Conservation (phyloP, 2,329 filamentous ascomycete species). For the Penicillium sp. region DNA sequence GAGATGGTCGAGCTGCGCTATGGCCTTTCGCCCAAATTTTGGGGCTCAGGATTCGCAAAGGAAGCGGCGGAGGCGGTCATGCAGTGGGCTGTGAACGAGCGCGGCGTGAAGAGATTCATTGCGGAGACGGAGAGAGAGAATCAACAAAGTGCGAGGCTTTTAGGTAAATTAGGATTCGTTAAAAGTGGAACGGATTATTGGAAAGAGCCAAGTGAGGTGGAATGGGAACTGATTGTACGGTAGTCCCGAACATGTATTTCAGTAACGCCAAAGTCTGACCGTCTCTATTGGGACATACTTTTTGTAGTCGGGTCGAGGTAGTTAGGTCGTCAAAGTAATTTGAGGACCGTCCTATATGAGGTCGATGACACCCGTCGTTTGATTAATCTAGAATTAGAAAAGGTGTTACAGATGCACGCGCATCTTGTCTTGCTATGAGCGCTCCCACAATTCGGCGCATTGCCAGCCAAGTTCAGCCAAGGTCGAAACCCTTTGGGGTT, state of each 20-base stretch:
- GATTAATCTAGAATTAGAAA: too few species aligned
- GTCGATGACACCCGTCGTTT: too few species aligned
- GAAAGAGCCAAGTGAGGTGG: constrained; percentile 19
- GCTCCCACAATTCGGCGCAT: too few species aligned
- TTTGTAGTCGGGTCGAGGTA: too few species aligned
- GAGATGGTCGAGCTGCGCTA: constrained; percentile 30
- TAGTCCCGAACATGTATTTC: background rate
- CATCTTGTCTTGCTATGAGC: too few species aligned
- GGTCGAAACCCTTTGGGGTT: too few species aligned
- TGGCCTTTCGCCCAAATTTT: constrained; percentile 20
- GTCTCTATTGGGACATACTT: too few species aligned
- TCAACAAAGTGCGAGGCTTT: constrained; percentile 18
- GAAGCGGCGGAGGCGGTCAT: constrained; percentile 22
- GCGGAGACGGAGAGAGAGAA: constrained; percentile 28
- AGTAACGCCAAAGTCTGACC: too few species aligned
- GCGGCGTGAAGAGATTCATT: constrained; percentile 22
- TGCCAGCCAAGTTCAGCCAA: too few species aligned
- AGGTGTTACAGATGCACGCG: too few species aligned
- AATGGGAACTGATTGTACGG: constrained; percentile 16
- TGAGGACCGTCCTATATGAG: too few species aligned
- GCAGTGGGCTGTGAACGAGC: constrained; percentile 19
- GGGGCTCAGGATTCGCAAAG: constrained; percentile 25
- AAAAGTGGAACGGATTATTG: constrained; percentile 21
- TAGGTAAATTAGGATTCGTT: constrained; percentile 26
- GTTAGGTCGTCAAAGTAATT: too few species aligned